These are phyloP conservation scores for Bipolaris bicolor DNA, from an alignment of 2,329 filamentous ascomycete species.

Conservation along the genomic window DNA sequence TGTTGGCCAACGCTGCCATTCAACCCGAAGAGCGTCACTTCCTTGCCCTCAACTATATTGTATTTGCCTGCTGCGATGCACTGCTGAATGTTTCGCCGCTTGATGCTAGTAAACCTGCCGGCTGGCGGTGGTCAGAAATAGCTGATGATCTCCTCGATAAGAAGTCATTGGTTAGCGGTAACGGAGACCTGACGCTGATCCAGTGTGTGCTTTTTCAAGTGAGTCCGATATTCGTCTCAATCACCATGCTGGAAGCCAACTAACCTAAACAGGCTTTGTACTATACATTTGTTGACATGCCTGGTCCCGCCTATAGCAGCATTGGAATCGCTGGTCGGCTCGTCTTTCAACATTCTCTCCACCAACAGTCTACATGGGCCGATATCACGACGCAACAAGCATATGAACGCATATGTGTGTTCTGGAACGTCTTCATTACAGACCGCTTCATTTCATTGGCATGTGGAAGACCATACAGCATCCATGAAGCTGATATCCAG, in stretches of 20 bases:
- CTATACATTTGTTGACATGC: conserved; percentile 32
- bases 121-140: conserved; percentile 40
- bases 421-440: conserved; percentile 38
- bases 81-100: conserved; percentile 11
- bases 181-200: conserved; percentile 32
- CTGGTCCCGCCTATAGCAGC: conserved; percentile 38
- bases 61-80: conserved; percentile 36
- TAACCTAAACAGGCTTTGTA: conserved; percentile 36
- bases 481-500: conserved; percentile 37
- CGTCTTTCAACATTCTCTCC: conserved; percentile 37
- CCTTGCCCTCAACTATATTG: conserved; percentile 39
- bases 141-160: conserved; percentile 39
- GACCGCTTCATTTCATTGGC: conserved; percentile 41
- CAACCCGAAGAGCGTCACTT: conserved; percentile 29
- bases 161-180: conserved; percentile 26
- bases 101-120: conserved; percentile 21
- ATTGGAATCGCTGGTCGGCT: conserved; percentile 39
- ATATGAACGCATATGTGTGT: conserved; percentile 34
- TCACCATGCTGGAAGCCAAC: neutral
- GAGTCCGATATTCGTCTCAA: neutral
- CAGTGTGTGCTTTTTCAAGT: conserved; percentile 40
- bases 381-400: conserved; percentile 20
- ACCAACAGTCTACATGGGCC: conserved; percentile 33
- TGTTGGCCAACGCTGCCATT: conserved; percentile 29
- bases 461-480: conserved; percentile 39